Evolutionary conservation across 495 filamentous ascomycete species (phyloP), one percentile per base, ranked within the genome.

Genomic region (Penicillium lividum): DNA sequence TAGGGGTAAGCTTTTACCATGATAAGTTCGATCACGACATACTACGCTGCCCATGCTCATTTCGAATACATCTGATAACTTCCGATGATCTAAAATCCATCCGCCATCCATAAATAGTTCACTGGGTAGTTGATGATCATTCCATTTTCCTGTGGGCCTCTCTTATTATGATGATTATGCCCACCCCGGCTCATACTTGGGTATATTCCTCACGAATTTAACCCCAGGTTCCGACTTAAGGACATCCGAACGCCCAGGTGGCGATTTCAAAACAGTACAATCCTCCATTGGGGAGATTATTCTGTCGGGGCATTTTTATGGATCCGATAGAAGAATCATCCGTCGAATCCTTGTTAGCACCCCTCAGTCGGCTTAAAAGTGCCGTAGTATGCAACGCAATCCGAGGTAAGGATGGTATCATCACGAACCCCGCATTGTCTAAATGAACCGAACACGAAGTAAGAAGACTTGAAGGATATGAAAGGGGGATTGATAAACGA

Each of bases 21-120:
- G 54, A 65, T 69, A 57, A 61, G 36, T 51, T 29, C 11, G 27
- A 67, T 67, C 64, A 69, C 67, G 67, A 67, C 64, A 69, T 68
- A 25, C 18, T 68, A 15, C 18, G 27, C 22, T 38, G 13, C 49
- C 27, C 7, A 38, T 52, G 15, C 16, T 13, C 22, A 13, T 48
- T 2, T 13, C 25, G 22, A 22, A 22, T 22, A 22, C 22, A 22
- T 22, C 22, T 22, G 22, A 22, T 33, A 33, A 8, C 31, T 10
- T 33, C 31, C 31, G 31, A 33, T 33, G 5, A 7, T 33, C 1
- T 10, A 1, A 7, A 33, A 33, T 33, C 5, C 7, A 33, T 33
- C 31, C 22, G 22, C 22, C 1, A 22, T 33, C 31, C 3, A 7
- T 33, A 7, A 33, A 33, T 5, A 5, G 0, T 33, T 33, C 7